Percentiles rank a stretch among this genome's conserved stretches.
Conservation (phyloP, 192 early-diverging fungal genomes). For the Gonapodya sp. region DNA sequence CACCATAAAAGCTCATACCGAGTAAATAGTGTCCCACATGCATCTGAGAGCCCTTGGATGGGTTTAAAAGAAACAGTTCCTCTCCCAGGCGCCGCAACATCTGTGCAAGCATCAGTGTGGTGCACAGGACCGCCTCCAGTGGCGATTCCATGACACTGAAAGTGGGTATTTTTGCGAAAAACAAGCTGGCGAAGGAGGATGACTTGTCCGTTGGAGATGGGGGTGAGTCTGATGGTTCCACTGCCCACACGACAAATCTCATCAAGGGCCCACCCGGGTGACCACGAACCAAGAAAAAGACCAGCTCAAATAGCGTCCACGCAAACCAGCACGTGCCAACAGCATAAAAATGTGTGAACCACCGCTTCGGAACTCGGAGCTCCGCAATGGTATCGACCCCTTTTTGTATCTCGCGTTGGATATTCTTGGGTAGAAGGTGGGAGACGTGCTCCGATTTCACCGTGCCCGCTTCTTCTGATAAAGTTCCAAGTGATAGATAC, state of each 20-base stretch:
- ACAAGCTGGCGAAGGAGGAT: not conserved
- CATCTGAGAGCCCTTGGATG: slow-evolving; percentile 12
- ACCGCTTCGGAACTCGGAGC: slow-evolving; percentile 11
- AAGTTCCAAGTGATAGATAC: not conserved
- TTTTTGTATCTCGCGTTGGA: not conserved
- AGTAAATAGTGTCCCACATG: slow-evolving; percentile 15
- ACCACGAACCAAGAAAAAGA: not conserved
- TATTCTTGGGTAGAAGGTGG: not conserved
- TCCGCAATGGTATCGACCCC: not conserved
- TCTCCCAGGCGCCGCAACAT: slow-evolving; percentile 12
- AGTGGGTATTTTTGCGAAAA: not conserved
- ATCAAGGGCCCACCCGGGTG: not conserved
- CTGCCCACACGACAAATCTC: not conserved
- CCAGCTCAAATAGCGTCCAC: not conserved
- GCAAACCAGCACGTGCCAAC: slow-evolving; percentile 6
- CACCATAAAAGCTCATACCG: slow-evolving; percentile 12
- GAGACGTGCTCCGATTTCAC: not conserved
- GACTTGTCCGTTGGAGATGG: not conserved
- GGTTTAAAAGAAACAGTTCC: slow-evolving; percentile 8
- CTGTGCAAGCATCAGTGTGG: slow-evolving; percentile 11
- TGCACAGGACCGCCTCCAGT: not conserved
- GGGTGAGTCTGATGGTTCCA: not conserved
- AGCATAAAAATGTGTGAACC: slow-evolving; percentile 16
- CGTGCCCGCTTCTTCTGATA: not conserved
- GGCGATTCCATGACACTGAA: not conserved